Base-by-base conservation (phyloP, 148 eudicot species). In the Cornus kousa region DNA sequence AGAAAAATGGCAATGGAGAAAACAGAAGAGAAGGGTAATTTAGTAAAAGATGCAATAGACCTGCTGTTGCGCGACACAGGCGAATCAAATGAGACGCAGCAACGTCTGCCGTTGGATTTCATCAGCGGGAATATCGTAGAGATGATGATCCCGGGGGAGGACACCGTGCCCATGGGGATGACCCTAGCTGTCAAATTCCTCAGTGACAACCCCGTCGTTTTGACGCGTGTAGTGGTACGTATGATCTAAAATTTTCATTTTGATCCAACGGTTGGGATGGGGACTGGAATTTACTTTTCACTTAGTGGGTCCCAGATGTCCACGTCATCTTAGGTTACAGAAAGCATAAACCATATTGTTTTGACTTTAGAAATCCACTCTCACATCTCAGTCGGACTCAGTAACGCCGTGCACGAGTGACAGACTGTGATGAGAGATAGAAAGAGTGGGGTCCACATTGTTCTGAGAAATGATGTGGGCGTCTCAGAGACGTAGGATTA, bases 101-200 rank as follows among this genome's bases (percentile, higher is more conserved):
- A 73, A 59, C 81, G 77, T 5, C 82, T 83, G 48, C 89, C 97
- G 24, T 77, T 79, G 77, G 93, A 95, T 81, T 84, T 84, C 69
- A 86, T 95, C 64, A 87, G 94, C 9, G 96, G 88, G 70, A 95
- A 95, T 77, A 90, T 95, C 62, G 77, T 95, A 50, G 99, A 93
- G 90, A 93, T 95, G 97, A 95, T 95, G 97, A 90, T 95, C 75
- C 97, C 99, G 0, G 99, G 99, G 24, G 97, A 95, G 76, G 99
- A 95, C 77, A 91, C 99, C 0, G 96, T 95, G 62, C 99, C 99
- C 0, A 91, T 90, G 90, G 87, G 89, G n/a, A 93, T 93, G 90
- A 93, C 99, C 43, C 83, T 95, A 22, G 99, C 97, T 24, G 89
- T 95, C 76, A 91, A 95, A 82, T 95, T 83, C 81, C 93, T 95